Percentiles rank a stretch among this genome's conserved stretches.
phyloP scores from a whole-genome alignment of 2,329 filamentous ascomycete species.

The Colletotrichum falcatum region DNA sequence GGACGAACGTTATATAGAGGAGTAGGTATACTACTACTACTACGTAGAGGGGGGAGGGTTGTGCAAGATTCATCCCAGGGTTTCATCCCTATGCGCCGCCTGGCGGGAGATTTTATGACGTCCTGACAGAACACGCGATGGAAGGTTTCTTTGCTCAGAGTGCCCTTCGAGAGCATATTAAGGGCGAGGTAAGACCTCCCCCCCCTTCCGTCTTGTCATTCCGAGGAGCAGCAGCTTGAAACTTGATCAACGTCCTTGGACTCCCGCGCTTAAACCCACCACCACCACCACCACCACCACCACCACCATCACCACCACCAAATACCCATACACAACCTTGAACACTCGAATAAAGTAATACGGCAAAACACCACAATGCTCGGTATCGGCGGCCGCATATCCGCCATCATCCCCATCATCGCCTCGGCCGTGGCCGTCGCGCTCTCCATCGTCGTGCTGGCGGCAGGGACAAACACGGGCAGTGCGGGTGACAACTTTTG shows the following conservation, averaged over 20 bases:
- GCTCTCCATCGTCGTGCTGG: conserved; percentile 47
- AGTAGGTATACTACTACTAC: too few relatives aligned
- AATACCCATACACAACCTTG: background rate
- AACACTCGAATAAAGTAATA: background rate
- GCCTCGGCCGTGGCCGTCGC: conserved; percentile 48
- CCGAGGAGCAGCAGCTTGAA: background rate
- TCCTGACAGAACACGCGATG: conserved; percentile 37
- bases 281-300: too few relatives aligned
- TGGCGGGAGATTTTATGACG: conserved; percentile 31
- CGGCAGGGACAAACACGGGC: conserved; percentile 27
- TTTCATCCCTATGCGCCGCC: conserved; percentile 34
- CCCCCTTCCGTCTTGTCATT: too few relatives aligned
- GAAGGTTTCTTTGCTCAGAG: conserved; percentile 8
- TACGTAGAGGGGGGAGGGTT: background rate
- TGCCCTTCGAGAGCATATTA: conserved; percentile 35
- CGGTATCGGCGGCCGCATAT: conserved; percentile 34
- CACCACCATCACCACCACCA: too few relatives aligned
- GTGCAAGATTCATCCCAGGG: conserved; percentile 38
- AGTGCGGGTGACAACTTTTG: conserved; percentile 34
- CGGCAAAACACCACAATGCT: conserved; percentile 16
- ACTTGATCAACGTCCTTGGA: conserved; percentile 2
- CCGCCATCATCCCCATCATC: conserved; percentile 32
- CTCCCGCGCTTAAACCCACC: background rate
- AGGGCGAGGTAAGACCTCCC: conserved; percentile 15
- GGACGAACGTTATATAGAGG: conserved; percentile 19